Base-by-base conservation (phyloP, 805 yeast genomes). In the Grigorovia humatica region DNA sequence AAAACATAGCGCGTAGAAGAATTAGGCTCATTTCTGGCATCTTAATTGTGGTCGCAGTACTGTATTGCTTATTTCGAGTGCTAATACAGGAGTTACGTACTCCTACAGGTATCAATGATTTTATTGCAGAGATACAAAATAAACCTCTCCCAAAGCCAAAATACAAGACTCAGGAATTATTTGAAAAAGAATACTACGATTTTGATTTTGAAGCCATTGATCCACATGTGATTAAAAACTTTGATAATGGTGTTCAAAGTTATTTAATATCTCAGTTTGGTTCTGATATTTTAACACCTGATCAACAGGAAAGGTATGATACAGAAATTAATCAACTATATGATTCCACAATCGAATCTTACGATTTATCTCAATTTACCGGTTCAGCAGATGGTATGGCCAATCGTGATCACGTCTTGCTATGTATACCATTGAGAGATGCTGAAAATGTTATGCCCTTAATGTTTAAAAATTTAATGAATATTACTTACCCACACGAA, bases 401-500 rank as follows among this genome's bases (percentile, higher is more conserved):
- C 9, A 66, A 74, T 17, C 77, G 80, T 13, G 95, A 88, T 55
- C 77, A 81, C 47, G 80, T 88, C 13, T 69, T 88, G 51, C 69
- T 88, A 49, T 74, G 83, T 54, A 77, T 88, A 61, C 96, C 96
- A 9, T 70, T 88, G 54, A 74, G 95, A 67, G 83, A 88, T 61
- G 95, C 96, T 0, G 85, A 79, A 59, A 73, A 76, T 30, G 90
- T 85, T 19, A 69, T 88, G 55, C 89, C 93, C 12, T 73, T 87
- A 73, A 88, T 89, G 75, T 87, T 88, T 70, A 82, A 83, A 61
- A 86, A 88, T 68, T 70, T 88, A 68, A 85, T 85, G 91, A 87
- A 88, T 66, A 71, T 88, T 68, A 86, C 95, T 1, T 88, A 88
- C 64, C 88, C 86, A 51, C 96, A 88, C 64, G 75, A 78, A 23